These are phyloP conservation scores for Globisporangium cylindrosporum DNA, from an alignment of 352 stramenopile species.

Conservation along the genomic window DNA sequence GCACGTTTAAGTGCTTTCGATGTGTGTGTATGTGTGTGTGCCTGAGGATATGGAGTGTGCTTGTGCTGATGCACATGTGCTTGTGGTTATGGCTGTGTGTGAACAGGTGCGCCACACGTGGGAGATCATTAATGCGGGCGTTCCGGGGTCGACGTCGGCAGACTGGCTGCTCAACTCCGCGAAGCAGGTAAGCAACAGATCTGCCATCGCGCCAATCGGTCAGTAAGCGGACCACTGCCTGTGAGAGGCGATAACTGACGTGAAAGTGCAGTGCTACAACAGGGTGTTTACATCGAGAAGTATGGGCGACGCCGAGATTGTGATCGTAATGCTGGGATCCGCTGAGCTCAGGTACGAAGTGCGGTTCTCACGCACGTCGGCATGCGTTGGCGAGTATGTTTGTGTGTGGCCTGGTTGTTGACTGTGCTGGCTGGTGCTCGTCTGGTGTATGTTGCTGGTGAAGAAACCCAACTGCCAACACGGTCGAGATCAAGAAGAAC, in stretches of 20 bases:
- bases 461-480: constrained; percentile 28
- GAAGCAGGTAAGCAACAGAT: constrained; percentile 39
- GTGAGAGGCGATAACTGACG: background rate
- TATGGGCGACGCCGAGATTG: constrained; percentile 69
- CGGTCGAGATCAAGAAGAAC: constrained; percentile 47
- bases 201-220: background rate
- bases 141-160: constrained; percentile 52
- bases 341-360: constrained; percentile 46
- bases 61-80: background rate
- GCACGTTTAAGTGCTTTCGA: background rate
- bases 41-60: background rate
- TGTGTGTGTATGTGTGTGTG: background rate
- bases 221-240: background rate
- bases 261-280: constrained; percentile 50
- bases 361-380: background rate
- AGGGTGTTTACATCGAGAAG: constrained; percentile 55
- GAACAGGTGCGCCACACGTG: constrained; percentile 72
- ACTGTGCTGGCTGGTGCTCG: background rate
- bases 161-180: constrained; percentile 67
- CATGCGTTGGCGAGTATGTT: background rate
- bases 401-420: background rate
- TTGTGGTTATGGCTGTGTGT: background rate
- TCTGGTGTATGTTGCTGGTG: background rate
- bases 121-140: constrained; percentile 76
- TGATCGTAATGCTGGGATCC: constrained; percentile 78